Base-by-base conservation (phyloP, 2,329 filamentous ascomycete genomes). In the Calycina herbarum region DNA sequence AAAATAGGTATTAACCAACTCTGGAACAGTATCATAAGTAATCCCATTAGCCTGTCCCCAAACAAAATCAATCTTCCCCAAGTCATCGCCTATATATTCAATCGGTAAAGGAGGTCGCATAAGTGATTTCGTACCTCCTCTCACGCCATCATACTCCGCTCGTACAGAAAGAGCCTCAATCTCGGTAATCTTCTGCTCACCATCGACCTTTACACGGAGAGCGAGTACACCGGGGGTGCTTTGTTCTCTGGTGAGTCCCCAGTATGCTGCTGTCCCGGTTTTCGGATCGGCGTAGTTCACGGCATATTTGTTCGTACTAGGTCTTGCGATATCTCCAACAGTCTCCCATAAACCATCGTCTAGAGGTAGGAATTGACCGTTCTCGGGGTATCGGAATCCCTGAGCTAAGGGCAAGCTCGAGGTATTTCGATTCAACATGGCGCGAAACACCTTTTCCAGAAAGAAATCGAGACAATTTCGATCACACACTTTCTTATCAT, bases 241-340 rank as follows among this genome's bases (percentile, higher is more conserved):
- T 29, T 64, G 63, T 57, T 64, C 63, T n/a, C 38, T 27, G 42
- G 63, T 64, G 11, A 45, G 57, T 3, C 63, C 63, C 63, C 63
- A 64, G 29, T 64, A 64, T 38, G 15, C 63, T 8, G 31, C 63
- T n/a, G 58, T 57, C 7, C 63, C 42, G n/a, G 13, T 64, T 3
- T 17, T 35, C 3, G 57, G 58, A 60, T 64, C 63, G 15, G 58
- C 40, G 38, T 60, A 64, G n/a, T 29, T 31, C 27, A 57, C 63
- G 15, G 57, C 57, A 13, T 64, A 64, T 29, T n/a, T 38, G 11
- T 27, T 40, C 10, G 27, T 35, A 59, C 33, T 38, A 5, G 29
- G 57, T 5, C 13, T 13, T 10, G 57, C 40, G 35, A 64, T 24
- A 7, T 60, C 27, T 2, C 27, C 48, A 11, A 64, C 40, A 7